Percentiles rank a stretch among this genome's conserved stretches.
Conservation (phyloP, 2,329 filamentous ascomycete species). For the Aspergillus neotritici region DNA sequence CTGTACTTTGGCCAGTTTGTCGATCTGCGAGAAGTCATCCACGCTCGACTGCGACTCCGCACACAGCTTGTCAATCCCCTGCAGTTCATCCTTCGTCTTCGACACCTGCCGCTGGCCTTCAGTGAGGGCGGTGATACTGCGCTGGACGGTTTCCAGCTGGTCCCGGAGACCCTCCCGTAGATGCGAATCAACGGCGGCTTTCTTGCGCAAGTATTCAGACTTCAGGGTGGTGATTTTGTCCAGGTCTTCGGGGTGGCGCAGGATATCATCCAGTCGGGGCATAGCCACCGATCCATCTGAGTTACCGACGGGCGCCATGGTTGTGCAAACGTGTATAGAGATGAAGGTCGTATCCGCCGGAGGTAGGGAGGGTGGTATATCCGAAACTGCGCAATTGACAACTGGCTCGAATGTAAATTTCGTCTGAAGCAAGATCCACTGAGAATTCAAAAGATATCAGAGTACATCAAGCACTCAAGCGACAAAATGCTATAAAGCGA, state of each 20-base stretch:
- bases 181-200: constrained; percentile 82
- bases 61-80: constrained; percentile 96
- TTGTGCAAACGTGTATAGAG: constrained; percentile 1
- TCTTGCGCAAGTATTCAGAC: constrained; percentile 90
- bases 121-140: constrained; percentile 80
- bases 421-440: too few relatives aligned
- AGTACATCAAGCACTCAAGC: background rate
- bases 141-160: constrained; percentile 89
- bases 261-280: constrained; percentile 78
- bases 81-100: constrained; percentile 95
- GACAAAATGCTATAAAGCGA: background rate
- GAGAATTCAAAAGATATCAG: background rate
- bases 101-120: constrained; percentile 90
- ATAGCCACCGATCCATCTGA: constrained; percentile 60
- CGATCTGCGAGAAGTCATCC: constrained; percentile 88
- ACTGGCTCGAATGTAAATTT: too few relatives aligned
- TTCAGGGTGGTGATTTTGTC: constrained; percentile 91
- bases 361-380: background rate
- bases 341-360: background rate
- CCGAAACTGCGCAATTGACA: too few relatives aligned
- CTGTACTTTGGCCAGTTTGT: constrained; percentile 53
- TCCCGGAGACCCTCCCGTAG: constrained; percentile 82
- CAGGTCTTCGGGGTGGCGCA: constrained; percentile 92
- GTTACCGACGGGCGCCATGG: constrained; percentile 33
- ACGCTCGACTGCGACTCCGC: constrained; percentile 98